Evolutionary conservation across 345 rosid species (phyloP), one percentile per base, ranked within the genome.

Genomic region (Arabidopsis suecica): DNA sequence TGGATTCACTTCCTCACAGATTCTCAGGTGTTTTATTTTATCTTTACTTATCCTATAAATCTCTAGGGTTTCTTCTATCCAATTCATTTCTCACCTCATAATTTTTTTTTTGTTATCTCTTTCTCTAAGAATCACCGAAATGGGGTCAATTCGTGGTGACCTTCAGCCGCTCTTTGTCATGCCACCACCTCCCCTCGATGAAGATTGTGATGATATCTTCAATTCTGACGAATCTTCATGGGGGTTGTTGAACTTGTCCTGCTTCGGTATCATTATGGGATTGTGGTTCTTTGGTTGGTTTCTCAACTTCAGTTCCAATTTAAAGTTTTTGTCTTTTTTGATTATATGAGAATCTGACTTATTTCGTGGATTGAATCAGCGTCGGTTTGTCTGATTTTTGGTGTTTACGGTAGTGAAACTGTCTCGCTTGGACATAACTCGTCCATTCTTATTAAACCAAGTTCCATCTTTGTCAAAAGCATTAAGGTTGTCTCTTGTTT

Each of bases 391-490:
- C 36, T 90, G 78, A 82, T 86, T 32, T 6, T 80, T 70, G 92
- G 87, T 45, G 81, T 86, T 71, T 89, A 80, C 78, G 89, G 92
- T 28, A 4, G 53, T 23, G 61, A 11, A 16, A 80, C 54, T 62
- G 33, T 84, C 30, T 76, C 48, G 74, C 55, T 91, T 13, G 98
- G 93, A 58, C 96, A 96, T 0, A 84, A 83, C 69, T 41, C 83
- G 6, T 94, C 97, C 0, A n/a, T 86, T 38, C 90, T 90, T 18
- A 13, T 88, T 41, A 79, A 83, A 51, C 83, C 95, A 5, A 91
- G 80, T 48, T 80, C 96, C 18, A 10, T 88, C 1, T 88, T 91
- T 73, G 93, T 90, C 81, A 84, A 88, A 81, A 74, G 87, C 61
- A 33, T 91, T n/a, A 84, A 85, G 95, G 97, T 94, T 51, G 18